phyloP scores from a whole-genome alignment of 2,329 filamentous ascomycete genomes.

The Talaromyces pinophilus region DNA sequence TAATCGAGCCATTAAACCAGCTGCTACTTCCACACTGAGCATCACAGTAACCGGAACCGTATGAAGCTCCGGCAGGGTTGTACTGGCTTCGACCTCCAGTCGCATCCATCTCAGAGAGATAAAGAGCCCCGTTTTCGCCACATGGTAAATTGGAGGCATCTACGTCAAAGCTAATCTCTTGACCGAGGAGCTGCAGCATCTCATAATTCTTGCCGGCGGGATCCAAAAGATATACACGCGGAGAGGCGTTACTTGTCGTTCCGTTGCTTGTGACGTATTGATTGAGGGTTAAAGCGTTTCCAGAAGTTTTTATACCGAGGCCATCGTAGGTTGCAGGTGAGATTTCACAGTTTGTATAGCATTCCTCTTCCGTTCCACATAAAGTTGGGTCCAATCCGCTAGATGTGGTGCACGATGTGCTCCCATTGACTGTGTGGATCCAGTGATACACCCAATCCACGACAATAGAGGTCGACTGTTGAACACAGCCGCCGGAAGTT shows the following conservation, averaged over 20 bases:
- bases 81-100: conserved; percentile 60
- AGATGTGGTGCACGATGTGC: conserved; percentile 60
- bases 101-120: conserved; percentile 55
- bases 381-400: conserved; percentile 51
- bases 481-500: conserved; percentile 54
- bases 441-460: conserved; percentile 63
- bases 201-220: conserved; percentile 61
- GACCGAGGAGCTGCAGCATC: conserved; percentile 64
- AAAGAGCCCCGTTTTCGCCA: conserved; percentile 71
- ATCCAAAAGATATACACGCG: conserved; percentile 66
- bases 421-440: conserved; percentile 53
- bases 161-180: conserved; percentile 72
- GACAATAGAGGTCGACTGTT: conserved; percentile 54
- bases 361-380: conserved; percentile 53
- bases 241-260: conserved; percentile 43
- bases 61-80: conserved; percentile 52
- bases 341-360: conserved; percentile 59
- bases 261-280: conserved; percentile 42
- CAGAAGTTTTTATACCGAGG: conserved; percentile 55
- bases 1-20: conserved; percentile 9
- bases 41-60: conserved; percentile 66
- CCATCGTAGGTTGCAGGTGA: conserved; percentile 57
- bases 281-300: conserved; percentile 51
- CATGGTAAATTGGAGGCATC: conserved; percentile 69
- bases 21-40: conserved; percentile 50